Evolutionary conservation across 257 asterid species (phyloP), one percentile per base, ranked within the genome.

Genomic region (Fraxinus anomala): DNA sequence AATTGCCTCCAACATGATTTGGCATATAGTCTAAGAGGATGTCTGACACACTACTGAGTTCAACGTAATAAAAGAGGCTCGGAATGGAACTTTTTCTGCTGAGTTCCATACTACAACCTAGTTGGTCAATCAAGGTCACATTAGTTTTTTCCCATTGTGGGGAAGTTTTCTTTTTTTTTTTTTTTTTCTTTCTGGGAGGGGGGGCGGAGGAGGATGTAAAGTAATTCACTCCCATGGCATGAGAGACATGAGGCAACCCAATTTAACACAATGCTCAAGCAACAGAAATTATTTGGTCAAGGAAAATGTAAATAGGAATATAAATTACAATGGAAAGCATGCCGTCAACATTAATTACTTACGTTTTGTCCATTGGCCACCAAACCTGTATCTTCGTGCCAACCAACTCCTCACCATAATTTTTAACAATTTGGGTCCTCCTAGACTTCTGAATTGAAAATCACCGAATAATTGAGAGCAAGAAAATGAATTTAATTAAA

Each of bases 301-400:
- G 42, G 56, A 65, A 23, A 34, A 36, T 16, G 79, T 30, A 42
- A 70, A 47, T 70, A 74, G 3, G 28, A 37, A 75, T 70, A 39
- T 10, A 51, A 63, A 77, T 68, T 24, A 40, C 56, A 42, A 39
- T 9, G 72, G 61, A 14, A 68, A 79, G 63, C 68, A 73, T 51
- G 56, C 74, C 36, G 34, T 74, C 74, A 68, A 73, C 71, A 61
- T 17, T 72, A 39, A 70, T 24, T 24, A 80, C 91, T 83, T 75
- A 88, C 91, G 44, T 69, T 84, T 85, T 79, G 73, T 88, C 91
- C 88, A 81, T 85, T 21, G 91, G 88, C 91, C 91, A 88, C 91
- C 89, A 88, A 75, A 88, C 87, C 76, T 82, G 83, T 81, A 88
- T 83, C 88, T 87, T 82, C 75, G 21, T 44, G 33, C 80, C 74